Evolutionary conservation across 352 stramenopile genomes (phyloP).

Genomic region (Globisporangium emineosum): DNA sequence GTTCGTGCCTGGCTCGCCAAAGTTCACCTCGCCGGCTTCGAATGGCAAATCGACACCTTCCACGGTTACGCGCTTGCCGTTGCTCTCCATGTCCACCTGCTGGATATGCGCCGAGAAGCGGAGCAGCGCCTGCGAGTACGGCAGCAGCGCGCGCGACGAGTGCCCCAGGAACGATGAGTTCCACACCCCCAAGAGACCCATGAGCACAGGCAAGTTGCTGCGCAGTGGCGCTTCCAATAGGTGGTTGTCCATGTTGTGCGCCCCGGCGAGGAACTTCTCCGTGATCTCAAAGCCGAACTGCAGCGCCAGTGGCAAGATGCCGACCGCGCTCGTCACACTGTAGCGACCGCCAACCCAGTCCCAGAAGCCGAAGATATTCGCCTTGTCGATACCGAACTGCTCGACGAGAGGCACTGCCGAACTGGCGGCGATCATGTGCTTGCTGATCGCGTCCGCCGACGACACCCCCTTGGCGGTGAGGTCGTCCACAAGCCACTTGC

Average conservation of each 20-base stretch:
- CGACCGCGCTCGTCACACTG: slow-evolving; percentile 96
- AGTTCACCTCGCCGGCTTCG: slow-evolving; percentile 94
- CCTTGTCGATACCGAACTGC: slow-evolving; percentile 92
- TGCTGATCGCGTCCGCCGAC: slow-evolving; percentile 87
- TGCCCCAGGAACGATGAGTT: slow-evolving; percentile 98
- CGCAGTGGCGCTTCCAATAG: slow-evolving; percentile 92
- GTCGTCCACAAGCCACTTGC: slow-evolving; percentile 94
- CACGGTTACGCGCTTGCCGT: slow-evolving; percentile 96
- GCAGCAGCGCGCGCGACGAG: slow-evolving; percentile 88
- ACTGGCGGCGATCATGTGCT: slow-evolving; percentile 93
- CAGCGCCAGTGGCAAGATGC: slow-evolving; percentile 94
- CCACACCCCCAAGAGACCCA: slow-evolving; percentile 97
- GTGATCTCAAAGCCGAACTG: slow-evolving; percentile 95
- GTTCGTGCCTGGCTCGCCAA: slow-evolving; percentile 98
- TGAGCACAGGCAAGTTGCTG: slow-evolving; percentile 95
- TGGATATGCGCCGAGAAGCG: slow-evolving; percentile 98
- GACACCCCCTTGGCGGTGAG: slow-evolving; percentile 80
- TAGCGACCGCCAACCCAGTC: slow-evolving; percentile 99
- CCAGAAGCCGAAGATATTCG: slow-evolving; percentile 99
- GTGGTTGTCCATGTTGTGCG: slow-evolving; percentile 97
- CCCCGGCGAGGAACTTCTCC: slow-evolving; percentile 92
- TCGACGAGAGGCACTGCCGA: slow-evolving; percentile 77
- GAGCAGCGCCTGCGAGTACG: slow-evolving; percentile 92
- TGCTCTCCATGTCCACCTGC: slow-evolving; percentile 99
- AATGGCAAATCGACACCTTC: slow-evolving; percentile 94